These are phyloP conservation scores for Podospora tetraspora DNA, from an alignment of 495 filamentous ascomycete genomes.

Conservation along the genomic window DNA sequence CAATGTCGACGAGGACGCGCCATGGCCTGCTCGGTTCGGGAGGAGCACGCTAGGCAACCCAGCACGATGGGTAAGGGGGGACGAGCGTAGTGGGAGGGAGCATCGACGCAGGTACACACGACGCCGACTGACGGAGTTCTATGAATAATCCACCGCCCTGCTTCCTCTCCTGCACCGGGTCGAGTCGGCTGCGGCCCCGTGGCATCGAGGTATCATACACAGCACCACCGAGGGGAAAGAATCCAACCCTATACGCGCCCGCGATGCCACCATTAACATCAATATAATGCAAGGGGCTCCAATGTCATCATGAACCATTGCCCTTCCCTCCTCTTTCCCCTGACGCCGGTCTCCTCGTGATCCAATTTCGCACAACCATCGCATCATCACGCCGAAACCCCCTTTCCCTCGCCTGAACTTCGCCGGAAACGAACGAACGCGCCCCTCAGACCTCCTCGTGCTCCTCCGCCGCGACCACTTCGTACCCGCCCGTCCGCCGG, in stretches of 20 bases:
- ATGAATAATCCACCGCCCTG: neutral
- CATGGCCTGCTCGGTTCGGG: neutral
- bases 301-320: neutral
- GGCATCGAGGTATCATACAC: neutral
- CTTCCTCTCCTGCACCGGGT: neutral
- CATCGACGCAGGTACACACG: neutral
- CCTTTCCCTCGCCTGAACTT: neutral
- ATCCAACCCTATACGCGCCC: neutral
- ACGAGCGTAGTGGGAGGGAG: neutral
- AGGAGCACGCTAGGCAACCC: neutral
- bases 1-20: neutral
- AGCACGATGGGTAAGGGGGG: neutral
- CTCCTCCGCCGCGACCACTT: slow-evolving; percentile 41
- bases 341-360: neutral
- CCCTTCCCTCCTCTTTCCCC: neutral
- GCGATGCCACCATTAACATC: neutral
- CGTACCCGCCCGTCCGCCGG: slow-evolving; percentile 37
- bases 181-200: neutral
- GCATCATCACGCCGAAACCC: neutral
- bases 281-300: neutral
- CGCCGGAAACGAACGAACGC: neutral
- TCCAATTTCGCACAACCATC: neutral
- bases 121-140: neutral
- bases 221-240: neutral
- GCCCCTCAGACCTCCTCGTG: slow-evolving; percentile 37